These are phyloP conservation scores for Solanum rostratum DNA, from an alignment of 257 asterid genomes.

Conservation along the genomic window DNA sequence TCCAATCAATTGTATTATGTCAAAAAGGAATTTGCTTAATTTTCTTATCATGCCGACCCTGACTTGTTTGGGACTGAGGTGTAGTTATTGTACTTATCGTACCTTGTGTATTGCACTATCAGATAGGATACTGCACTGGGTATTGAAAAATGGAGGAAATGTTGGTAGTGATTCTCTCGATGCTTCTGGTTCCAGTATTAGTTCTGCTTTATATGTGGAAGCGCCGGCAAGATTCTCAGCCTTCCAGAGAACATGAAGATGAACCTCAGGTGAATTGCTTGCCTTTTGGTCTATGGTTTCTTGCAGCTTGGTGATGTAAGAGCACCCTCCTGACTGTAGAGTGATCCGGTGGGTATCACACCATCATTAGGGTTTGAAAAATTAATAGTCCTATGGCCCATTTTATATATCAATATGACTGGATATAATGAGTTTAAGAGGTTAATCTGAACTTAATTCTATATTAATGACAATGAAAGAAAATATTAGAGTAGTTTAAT, in stretches of 20 bases:
- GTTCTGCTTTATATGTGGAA: constrained; percentile 88
- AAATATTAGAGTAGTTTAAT: background rate
- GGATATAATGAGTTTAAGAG: background rate
- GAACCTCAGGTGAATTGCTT: constrained; percentile 34
- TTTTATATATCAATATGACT: background rate
- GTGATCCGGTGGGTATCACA: background rate
- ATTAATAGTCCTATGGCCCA: background rate
- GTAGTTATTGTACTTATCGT: background rate
- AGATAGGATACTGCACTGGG: background rate
- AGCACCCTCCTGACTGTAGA: background rate
- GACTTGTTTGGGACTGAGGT: background rate
- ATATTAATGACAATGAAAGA: background rate
- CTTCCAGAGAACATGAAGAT: constrained; percentile 43
- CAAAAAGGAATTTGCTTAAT: too few species aligned
- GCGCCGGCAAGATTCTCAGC: constrained; percentile 54
- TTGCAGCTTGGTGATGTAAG: background rate
- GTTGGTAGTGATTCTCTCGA: constrained; percentile 51
- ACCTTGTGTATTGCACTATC: background rate
- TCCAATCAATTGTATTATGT: background rate
- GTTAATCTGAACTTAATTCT: background rate
- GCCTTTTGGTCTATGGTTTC: background rate
- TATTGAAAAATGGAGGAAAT: constrained; percentile 56
- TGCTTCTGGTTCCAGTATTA: constrained; percentile 51
- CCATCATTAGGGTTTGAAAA: background rate
- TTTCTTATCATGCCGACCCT: background rate